Percentiles rank a stretch among this genome's conserved stretches.
These are phyloP conservation scores for Begonia peltatifolia DNA, from an alignment of 306 rosid genomes.

Conservation along the genomic window DNA sequence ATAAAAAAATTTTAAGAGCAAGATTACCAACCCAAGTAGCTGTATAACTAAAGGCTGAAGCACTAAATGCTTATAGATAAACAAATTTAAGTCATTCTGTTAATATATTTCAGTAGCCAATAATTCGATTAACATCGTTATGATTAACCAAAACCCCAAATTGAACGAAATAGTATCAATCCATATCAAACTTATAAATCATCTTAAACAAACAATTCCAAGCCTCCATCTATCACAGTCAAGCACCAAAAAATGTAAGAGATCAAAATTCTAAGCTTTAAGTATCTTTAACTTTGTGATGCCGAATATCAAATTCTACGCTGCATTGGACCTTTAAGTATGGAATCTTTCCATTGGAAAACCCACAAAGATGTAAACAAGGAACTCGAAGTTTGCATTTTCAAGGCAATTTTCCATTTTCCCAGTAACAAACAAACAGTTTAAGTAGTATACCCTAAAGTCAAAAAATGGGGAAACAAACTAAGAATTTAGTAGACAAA, in stretches of 20 bases:
- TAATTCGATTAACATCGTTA: neutral
- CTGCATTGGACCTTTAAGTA: neutral
- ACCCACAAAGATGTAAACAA: neutral
- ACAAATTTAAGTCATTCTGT: neutral
- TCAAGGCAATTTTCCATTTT: neutral
- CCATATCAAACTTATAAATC: neutral
- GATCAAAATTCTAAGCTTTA: neutral
- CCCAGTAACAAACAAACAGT: neutral
- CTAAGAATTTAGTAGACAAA: neutral
- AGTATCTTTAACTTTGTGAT: neutral
- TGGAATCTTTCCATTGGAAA: neutral
- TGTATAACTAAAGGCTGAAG: too few species aligned
- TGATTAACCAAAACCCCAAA: neutral
- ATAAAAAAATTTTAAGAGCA: neutral
- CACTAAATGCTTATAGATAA: too few species aligned
- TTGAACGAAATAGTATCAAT: neutral
- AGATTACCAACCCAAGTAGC: too few species aligned
- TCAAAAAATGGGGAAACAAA: neutral
- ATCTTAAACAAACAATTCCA: neutral
- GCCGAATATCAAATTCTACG: neutral
- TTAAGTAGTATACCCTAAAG: neutral
- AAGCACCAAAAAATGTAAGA: neutral
- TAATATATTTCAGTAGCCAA: neutral
- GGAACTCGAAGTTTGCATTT: neutral
- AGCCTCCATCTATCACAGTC: neutral